phyloP scores from a whole-genome alignment of 352 stramenopile species.

The Peronospora destructor region DNA sequence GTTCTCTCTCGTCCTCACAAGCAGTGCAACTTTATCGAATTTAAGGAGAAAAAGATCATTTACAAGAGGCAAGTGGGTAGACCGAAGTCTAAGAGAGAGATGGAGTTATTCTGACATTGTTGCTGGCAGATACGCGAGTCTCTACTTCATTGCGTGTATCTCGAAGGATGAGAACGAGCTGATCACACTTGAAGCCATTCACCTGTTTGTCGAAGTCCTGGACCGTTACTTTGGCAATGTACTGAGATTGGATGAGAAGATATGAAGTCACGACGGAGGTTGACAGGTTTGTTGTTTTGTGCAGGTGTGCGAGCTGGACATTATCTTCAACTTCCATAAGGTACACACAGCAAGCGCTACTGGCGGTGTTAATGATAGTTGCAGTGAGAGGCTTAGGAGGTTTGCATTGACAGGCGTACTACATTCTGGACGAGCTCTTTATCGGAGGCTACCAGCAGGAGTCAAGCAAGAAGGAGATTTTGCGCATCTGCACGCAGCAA shows the following conservation, averaged over 20 bases:
- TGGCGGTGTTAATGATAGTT: not conserved
- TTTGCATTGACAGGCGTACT: constrained; percentile 85
- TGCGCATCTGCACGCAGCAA: constrained; percentile 84
- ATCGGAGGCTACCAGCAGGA: constrained; percentile 97
- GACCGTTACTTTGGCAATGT: constrained; percentile 96
- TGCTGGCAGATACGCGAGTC: constrained; percentile 85
- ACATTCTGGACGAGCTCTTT: constrained; percentile 99
- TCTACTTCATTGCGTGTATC: constrained; percentile 97
- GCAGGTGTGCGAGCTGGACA: constrained; percentile 91
- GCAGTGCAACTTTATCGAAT: constrained; percentile 95
- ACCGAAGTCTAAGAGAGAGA: not conserved
- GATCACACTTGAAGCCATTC: constrained; percentile 95
- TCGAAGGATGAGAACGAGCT: constrained; percentile 96
- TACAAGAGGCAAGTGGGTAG: constrained; percentile 85
- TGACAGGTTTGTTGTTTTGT: constrained; percentile 1
- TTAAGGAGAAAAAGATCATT: constrained; percentile 97
- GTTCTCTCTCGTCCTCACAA: constrained; percentile 81
- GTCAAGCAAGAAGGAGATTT: constrained; percentile 89
- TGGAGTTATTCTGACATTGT: not conserved
- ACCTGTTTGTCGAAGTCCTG: constrained; percentile 97
- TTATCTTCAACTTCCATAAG: constrained; percentile 99
- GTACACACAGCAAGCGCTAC: constrained; percentile 13
- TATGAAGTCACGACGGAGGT: not conserved
- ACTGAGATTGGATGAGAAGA: not conserved
- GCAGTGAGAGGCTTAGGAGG: not conserved